Evolutionary conservation across 2,329 filamentous ascomycete genomes (phyloP), one percentile per base, ranked within the genome.

Genomic region (Fusarium hainanense): DNA sequence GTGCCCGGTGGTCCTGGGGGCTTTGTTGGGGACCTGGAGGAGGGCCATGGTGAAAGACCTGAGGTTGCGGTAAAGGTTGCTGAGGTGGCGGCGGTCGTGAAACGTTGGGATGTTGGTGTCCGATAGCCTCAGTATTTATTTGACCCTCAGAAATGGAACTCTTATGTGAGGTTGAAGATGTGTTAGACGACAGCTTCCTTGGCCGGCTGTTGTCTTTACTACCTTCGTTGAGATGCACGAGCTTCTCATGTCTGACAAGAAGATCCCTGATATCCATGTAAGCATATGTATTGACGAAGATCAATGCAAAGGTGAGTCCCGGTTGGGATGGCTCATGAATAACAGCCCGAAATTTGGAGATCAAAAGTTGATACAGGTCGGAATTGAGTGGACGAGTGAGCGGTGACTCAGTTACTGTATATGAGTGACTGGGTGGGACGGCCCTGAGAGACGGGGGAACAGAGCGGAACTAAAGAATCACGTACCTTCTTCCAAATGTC

Each of bases 221-320:
- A 70, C 83, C 84, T 77, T 89, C 86, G 79, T 87, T 89, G 75
- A 88, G 83, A 76, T 90, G 88, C 73, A 89, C 87, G 71, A 89
- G 85, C 79, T 89, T 89, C 79, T 89, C 86, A 79, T 90, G 88
- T 68, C 88, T 84, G 67, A 88, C 86, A 71, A 90, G 83, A 65
- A 90, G 84, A 77, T 89, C 88, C 71, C 87, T 89, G 80, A 87
- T 88, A 80, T 88, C 83, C 86, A 88, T 88, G 81, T 86, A 85
- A 88, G 85, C 70, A 77, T 71, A 37, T 64, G 55, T 51, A 25
- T 57, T 43, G 27, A 41, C 23, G 28, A 55, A 64, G 42, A 13
- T 27, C 32, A 25, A 27, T 30, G n/a, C 42, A 49, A 46, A 43
- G 23, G 58, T 54, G 30, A 48, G 32, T 42, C 43, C 42, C 13